Base-by-base conservation (phyloP, 257 asterid species). In the Solanum tarijense region DNA sequence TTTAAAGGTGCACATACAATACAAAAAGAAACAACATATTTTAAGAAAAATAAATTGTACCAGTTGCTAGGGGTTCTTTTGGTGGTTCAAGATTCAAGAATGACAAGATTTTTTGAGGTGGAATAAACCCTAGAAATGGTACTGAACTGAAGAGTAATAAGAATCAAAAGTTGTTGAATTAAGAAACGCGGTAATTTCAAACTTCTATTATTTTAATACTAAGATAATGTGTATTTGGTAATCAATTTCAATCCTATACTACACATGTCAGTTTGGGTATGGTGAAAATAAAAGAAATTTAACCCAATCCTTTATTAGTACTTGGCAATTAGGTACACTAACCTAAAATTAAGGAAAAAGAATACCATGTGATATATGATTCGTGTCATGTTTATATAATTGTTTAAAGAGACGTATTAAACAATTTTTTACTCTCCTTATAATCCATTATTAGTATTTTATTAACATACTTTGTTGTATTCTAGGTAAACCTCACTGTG, bases 111-210 rank as follows among this genome's bases (percentile, higher is more conserved):
- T 55, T 23, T 81, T 27, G 36, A 81, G 68, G 27, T 46, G 85
- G 27, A 81, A 20, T 20, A 48, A 82, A 48, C 69, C 85, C 69
- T 48, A 48, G 43, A 32, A 82, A 82, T 48, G 69, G 69, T 82
- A 29, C 36, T 48, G 85, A 48, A 48, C 29, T 82, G 85, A 18
- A 11, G 36, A 16, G 27, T 14, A 14, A 31, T 16, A 46, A 25
- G 65, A 78, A 79, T 79, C 84, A 35, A 79, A 41, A 81, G 18
- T 27, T 43, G 14, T 41, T 39, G 38, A 79, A 21, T 81, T 46
- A 18, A 46, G 16, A 81, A 43, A 23, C 84, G 88, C 84, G 84
- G 88, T 73, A 73, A n/a, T 86, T 86, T 86, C 69, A 86, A 72
- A 82, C 69, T 16, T 46, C 20, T 46, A 46, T 46, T 79, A 41